phyloP scores from a whole-genome alignment of 2,329 filamentous ascomycete genomes.

The Aspergillus sojae region DNA sequence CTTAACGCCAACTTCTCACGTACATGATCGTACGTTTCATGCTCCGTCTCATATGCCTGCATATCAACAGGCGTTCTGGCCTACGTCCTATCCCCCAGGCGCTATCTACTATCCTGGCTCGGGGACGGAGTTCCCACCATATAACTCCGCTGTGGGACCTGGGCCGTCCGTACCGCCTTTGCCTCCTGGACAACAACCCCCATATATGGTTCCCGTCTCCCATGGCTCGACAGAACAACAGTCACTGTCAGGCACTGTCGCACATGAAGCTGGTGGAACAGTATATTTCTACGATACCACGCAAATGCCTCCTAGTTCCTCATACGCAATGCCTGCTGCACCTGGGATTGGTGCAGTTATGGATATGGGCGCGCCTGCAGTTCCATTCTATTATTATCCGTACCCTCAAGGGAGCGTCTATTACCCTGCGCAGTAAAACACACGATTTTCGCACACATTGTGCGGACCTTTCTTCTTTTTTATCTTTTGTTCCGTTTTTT shows the following conservation, averaged over 20 bases:
- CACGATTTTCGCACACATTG: neutral
- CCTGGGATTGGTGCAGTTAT: slow-evolving; percentile 58
- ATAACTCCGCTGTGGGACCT: slow-evolving; percentile 50
- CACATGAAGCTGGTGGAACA: slow-evolving; percentile 92
- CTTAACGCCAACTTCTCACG: slow-evolving; percentile 84
- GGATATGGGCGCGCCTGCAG: slow-evolving; percentile 69
- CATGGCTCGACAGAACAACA: slow-evolving; percentile 37
- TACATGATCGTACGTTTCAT: slow-evolving; percentile 89
- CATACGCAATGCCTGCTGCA: slow-evolving; percentile 53
- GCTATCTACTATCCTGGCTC: slow-evolving; percentile 70
- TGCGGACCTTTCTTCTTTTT: slow-evolving; percentile 9
- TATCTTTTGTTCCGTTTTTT: slow-evolving; percentile 12
- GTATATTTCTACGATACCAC: slow-evolving; percentile 89
- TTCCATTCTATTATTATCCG: slow-evolving; percentile 56
- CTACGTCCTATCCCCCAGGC: slow-evolving; percentile 59
- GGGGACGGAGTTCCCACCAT: slow-evolving; percentile 43
- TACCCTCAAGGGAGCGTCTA: slow-evolving; percentile 62
- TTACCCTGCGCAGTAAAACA: slow-evolving; percentile 52
- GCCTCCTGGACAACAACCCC: slow-evolving; percentile 54
- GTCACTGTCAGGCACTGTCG: slow-evolving; percentile 61
- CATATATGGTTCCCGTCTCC: slow-evolving; percentile 37
- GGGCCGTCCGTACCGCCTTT: slow-evolving; percentile 58
- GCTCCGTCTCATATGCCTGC: slow-evolving; percentile 83
- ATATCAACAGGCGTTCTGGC: slow-evolving; percentile 64
- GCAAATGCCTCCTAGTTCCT: slow-evolving; percentile 61